Evolutionary conservation across 805 yeast genomes (phyloP), one percentile per base, ranked within the genome.

Genomic region (Geotrichum ghanense): DNA sequence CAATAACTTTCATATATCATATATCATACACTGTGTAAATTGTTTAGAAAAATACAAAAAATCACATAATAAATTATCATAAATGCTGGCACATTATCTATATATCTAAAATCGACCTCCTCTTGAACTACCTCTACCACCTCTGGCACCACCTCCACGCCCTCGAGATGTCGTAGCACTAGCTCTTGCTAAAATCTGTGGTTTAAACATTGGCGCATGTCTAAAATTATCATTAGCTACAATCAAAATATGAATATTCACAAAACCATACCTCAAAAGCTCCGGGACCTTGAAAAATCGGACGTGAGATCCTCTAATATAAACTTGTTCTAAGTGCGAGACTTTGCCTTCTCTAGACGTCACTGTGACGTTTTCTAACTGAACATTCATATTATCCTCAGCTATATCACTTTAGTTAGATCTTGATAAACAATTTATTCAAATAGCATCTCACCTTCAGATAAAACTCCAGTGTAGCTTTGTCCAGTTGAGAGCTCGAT

Each of bases 371-470:
- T 90, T 95, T 52, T 76, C 70, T 44, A 90, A 64, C 50, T 89
- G 94, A 22, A 90, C 78, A 61, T 90, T 90, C 97, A 90, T 92
- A 63, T 83, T 89, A 57, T 90, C 97, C 65, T 90, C 96, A 42
- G 72, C 66, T 50, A 43, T 22, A 5, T 10, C 31, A 25, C 22
- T 27, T 40, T 42, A 45, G 48, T 17, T 31, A n/a, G n/a, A n/a
- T 6, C 37, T n/a, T 16, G 12, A 31, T 19, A 31, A 25, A 25
- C 9, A 25, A 25, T 9, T 25, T 14, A 25, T 14, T 14, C 9
- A 25, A 25, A 25, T 25, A 31, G n/a, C n/a, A 19, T 40, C 54
- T 23, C 46, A 63, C 82, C 81, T 58, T 83, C 95, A 2, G 82
- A 61, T 42, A 90, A 72, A 60, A 83, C 87, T 1, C 98, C 98